Conservation (phyloP, 768 basidiomycete species). For the Chalciporus piperatus region DNA sequence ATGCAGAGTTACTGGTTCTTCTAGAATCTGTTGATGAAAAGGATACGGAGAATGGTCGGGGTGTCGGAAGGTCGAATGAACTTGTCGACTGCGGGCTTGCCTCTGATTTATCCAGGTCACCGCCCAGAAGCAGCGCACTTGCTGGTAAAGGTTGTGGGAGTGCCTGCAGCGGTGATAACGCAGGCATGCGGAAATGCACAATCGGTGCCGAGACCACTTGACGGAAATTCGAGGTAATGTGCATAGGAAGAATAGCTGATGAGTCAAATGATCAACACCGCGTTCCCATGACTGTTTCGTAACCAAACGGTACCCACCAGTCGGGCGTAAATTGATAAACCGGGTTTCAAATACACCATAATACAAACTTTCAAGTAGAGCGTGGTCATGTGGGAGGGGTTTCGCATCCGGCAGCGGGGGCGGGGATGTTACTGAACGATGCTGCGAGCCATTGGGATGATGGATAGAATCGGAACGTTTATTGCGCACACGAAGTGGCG, state of each 20-base stretch:
- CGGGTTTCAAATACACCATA: conserved; percentile 65
- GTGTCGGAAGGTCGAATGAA: conserved; percentile 14
- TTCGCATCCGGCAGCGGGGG: conserved; percentile 31
- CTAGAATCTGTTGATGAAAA: conserved; percentile 49
- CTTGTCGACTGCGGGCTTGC: conserved; percentile 10
- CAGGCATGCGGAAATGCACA: conserved; percentile 66
- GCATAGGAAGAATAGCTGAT: conserved; percentile 62
- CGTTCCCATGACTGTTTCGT: not conserved
- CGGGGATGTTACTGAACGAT: conserved; percentile 31
- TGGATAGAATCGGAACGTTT: conserved; percentile 48
- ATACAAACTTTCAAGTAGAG: conserved; percentile 63
- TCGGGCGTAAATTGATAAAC: conserved; percentile 70
- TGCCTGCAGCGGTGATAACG: conserved; percentile 61
- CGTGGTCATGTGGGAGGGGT: conserved; percentile 60
- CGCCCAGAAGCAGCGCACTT: conserved; percentile 20
- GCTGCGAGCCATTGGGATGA: conserved; percentile 46
- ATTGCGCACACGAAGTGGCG: conserved; percentile 56
- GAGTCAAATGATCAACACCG: conserved; percentile 7
- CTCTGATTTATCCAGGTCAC: conserved; percentile 28
- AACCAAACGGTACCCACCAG: conserved; percentile 41
- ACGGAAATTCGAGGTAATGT: conserved; percentile 70
- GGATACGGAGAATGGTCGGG: conserved; percentile 47
- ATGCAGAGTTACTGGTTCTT: conserved; percentile 28
- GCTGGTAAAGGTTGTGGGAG: conserved; percentile 30
- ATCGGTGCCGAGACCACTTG: conserved; percentile 61